Percentiles rank a stretch among this genome's conserved stretches.
Evolutionary conservation across 1,139 yeast species (phyloP).

Genomic region (Geotrichum reessii): DNA sequence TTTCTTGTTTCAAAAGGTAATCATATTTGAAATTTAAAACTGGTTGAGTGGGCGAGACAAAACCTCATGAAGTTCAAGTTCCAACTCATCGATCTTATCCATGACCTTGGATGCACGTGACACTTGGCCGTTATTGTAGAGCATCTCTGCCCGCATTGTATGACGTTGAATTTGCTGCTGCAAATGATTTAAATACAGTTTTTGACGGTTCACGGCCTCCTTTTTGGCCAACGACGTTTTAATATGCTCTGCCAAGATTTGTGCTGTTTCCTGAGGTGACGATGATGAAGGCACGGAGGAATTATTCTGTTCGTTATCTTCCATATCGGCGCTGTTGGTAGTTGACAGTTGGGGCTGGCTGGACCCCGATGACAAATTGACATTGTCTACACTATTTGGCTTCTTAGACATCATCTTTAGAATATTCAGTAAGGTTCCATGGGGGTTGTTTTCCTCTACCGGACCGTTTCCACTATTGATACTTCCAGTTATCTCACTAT

Average conservation of each 20-base stretch:
- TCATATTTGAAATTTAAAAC: not conserved
- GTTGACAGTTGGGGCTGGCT: not conserved
- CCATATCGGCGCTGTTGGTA: not conserved
- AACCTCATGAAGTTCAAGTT: constrained; percentile 18
- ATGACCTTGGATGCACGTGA: constrained; percentile 17
- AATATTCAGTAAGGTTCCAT: constrained; percentile 17
- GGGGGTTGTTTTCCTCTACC: constrained; percentile 16
- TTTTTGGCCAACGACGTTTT: constrained; percentile 18
- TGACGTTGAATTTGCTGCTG: constrained; percentile 20
- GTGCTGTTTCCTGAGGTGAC: constrained; percentile 17
- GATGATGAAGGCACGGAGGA: not conserved
- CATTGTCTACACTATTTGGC: not conserved
- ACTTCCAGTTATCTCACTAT: not conserved
- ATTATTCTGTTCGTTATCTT: not conserved
- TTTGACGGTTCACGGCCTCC: constrained; percentile 18
- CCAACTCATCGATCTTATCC: constrained; percentile 20
- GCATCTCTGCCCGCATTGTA: constrained; percentile 17
- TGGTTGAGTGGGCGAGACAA: constrained; percentile 12
- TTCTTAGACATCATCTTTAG: constrained; percentile 19
- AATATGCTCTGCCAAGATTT: constrained; percentile 18
- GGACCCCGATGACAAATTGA: not conserved
- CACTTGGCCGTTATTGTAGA: constrained; percentile 19
- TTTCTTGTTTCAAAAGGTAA: not conserved
- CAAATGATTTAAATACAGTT: constrained; percentile 15
- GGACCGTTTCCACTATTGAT: not conserved